A percentile compares a stretch with the other conserved stretches of the same genome.
Evolutionary conservation across 2,329 filamentous ascomycete genomes (phyloP).

Genomic region (Clonostachys byssicola): DNA sequence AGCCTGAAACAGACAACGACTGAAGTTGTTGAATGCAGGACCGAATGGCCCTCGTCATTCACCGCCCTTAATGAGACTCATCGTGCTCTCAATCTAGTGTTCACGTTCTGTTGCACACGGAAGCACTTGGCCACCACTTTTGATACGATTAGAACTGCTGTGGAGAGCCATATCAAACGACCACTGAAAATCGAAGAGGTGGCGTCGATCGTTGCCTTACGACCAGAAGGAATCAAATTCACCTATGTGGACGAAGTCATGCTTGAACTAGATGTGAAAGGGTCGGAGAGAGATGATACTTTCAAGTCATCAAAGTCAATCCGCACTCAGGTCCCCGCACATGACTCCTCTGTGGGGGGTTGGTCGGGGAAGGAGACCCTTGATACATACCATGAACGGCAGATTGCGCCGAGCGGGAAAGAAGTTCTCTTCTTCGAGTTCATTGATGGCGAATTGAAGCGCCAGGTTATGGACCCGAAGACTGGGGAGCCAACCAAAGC

Average conservation of each 20-base stretch:
- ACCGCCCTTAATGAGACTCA: conserved; percentile 71
- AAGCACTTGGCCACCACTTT: conserved; percentile 92
- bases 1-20: not conserved
- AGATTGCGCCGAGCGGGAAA: conserved; percentile 27
- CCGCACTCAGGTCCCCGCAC: conserved; percentile 42
- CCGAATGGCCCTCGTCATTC: conserved; percentile 72
- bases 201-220: conserved; percentile 72
- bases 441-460: conserved; percentile 83
- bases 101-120: conserved; percentile 89
- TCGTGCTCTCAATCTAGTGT: conserved; percentile 84
- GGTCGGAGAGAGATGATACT: conserved; percentile 59
- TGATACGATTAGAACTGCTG: conserved; percentile 78
- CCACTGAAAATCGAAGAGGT: conserved; percentile 73
- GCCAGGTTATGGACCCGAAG: conserved; percentile 68
- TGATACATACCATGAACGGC: conserved; percentile 1
- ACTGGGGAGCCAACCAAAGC: conserved; percentile 69
- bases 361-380: conserved; percentile 44
- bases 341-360: conserved; percentile 54
- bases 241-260: conserved; percentile 81
- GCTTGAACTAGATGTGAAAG: conserved; percentile 75
- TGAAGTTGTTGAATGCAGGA: conserved; percentile 17
- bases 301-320: conserved; percentile 46
- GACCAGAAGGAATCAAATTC: conserved; percentile 78
- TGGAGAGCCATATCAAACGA: conserved; percentile 76
- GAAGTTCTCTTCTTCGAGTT: conserved; percentile 91